Evolutionary conservation across 331 rosid genomes (phyloP), one percentile per base, ranked within the genome.

Genomic region (Phaseolus coccineus): DNA sequence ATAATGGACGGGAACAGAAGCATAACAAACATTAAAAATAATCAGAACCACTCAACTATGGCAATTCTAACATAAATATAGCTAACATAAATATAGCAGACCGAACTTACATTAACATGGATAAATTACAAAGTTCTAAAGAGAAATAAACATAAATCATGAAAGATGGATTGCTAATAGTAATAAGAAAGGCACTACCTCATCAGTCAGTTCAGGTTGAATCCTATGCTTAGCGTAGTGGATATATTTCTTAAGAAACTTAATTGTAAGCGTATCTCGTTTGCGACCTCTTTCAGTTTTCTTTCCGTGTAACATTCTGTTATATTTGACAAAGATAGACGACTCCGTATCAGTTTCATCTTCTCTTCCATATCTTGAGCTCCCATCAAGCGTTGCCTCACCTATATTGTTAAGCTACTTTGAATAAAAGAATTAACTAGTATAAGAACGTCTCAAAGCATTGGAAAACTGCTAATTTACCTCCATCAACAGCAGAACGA

Each of bases 161-260:
- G 57, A 56, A 77, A 62, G 51, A 33, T 51, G 31, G 69, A 77
- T 30, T 48, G 50, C 48, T 64, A 22, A 14, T 10, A 67, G 35
- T 59, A 52, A 77, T 16, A 65, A 55, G 11, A 70, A 67, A 40
- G 46, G 59, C 24, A 69, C 55, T 67, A 93, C 99, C 99, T 96
- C 99, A 77, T 91, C 97, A 30, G 98, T 93, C 57, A 96, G 89
- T 16, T 93, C 98, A 73, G 99, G 99, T 72, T 96, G 98, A 85
- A 96, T 90, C 91, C 99, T 93, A 83, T 96, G 93, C 91, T 91
- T 96, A 35, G 99, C 99, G 84, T 96, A 96, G 88, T 96, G 98
- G 73, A 96, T 96, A 69, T 90, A 96, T 89, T 96, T 96, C 61
- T 96, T 96, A 19, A 96, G 98, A 88, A 96, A 96, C 90, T 90